Evolutionary conservation across 768 basidiomycete genomes (phyloP).

Genomic region (Xerocomellus intermedius): DNA sequence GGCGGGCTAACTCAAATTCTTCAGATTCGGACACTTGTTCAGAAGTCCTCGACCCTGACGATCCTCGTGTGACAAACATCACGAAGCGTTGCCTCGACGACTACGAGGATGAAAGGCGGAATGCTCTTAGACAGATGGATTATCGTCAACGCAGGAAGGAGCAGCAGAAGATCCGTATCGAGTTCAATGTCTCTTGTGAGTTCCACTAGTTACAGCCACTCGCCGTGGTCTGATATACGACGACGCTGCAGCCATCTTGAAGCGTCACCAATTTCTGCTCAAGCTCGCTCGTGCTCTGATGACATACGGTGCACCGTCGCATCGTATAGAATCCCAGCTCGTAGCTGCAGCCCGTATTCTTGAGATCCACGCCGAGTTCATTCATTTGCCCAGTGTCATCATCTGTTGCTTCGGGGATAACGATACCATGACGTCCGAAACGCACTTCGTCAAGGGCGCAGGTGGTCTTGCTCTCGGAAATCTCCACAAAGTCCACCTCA

Average conservation of each 20-base stretch:
- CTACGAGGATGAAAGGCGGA: constrained; percentile 59
- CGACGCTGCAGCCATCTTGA: constrained; percentile 58
- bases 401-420: constrained; percentile 89
- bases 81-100: constrained; percentile 52
- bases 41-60: constrained; percentile 66
- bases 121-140: constrained; percentile 60
- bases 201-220: constrained; percentile 13
- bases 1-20: constrained; percentile 43
- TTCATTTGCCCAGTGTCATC: constrained; percentile 77
- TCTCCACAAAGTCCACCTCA: constrained; percentile 78
- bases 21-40: constrained; percentile 43
- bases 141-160: constrained; percentile 68
- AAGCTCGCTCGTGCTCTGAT: constrained; percentile 85
- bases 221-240: background rate
- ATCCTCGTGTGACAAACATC: constrained; percentile 65
- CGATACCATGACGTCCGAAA: constrained; percentile 86
- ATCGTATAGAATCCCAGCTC: constrained; percentile 91
- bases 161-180: constrained; percentile 61
- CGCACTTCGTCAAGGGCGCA: constrained; percentile 80
- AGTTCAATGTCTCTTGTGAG: constrained; percentile 73
- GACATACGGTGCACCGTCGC: constrained; percentile 90
- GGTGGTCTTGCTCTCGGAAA: constrained; percentile 80
- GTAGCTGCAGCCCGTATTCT: constrained; percentile 85
- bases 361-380: constrained; percentile 89
- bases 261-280: constrained; percentile 83